Conservation (phyloP, 495 filamentous ascomycete species). For the Usnea hakonensis region DNA sequence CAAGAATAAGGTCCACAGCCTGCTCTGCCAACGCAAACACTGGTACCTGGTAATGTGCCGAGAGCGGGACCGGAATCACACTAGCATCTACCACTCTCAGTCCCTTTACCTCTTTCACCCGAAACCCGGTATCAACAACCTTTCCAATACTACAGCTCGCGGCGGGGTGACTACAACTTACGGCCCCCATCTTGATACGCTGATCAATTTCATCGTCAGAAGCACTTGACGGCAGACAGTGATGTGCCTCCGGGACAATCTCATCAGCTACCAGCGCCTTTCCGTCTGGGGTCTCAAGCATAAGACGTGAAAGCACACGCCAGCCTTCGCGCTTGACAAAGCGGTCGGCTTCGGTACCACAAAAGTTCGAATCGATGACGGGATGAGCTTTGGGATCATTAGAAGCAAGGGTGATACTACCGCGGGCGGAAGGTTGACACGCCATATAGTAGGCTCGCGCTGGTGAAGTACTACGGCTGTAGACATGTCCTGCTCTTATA, state of each 20-base stretch:
- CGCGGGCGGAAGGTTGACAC: neutral
- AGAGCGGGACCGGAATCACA: neutral
- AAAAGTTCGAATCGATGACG: neutral
- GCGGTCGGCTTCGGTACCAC: neutral
- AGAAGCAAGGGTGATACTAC: neutral
- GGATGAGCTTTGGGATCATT: neutral
- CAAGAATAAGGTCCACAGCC: neutral
- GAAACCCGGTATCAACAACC: neutral
- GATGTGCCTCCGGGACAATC: neutral
- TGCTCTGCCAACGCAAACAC: neutral
- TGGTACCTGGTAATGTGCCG: neutral
- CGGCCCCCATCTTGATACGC: neutral
- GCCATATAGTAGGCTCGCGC: too few species aligned
- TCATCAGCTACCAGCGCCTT: neutral
- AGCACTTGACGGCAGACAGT: neutral
- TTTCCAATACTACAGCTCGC: neutral
- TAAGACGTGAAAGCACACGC: neutral
- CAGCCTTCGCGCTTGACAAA: neutral
- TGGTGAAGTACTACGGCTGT: too few species aligned
- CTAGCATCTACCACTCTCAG: neutral
- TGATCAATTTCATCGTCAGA: neutral
- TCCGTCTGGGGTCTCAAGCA: neutral
- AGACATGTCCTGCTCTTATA: too few species aligned
- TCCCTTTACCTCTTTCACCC: neutral
- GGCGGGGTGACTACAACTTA: neutral